Evolutionary conservation across 495 filamentous ascomycete genomes (phyloP), one percentile per base, ranked within the genome.

Genomic region (Emericellopsis terricola): DNA sequence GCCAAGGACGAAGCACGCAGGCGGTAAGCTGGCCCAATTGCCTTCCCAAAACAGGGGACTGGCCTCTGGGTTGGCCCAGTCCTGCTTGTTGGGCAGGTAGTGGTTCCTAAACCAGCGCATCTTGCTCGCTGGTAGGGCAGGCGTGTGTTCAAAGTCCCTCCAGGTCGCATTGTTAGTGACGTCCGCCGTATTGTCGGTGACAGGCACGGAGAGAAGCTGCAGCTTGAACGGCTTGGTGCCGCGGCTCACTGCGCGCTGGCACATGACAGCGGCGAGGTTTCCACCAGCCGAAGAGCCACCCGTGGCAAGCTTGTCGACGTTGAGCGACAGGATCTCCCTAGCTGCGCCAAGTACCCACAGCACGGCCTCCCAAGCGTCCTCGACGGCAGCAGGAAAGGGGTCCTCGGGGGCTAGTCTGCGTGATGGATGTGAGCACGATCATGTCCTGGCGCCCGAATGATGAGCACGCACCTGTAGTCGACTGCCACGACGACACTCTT

Each of bases 401-500:
- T 65, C 41, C 40, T 73, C 67, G 2, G 68, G 68, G 0, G 69
- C 66, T 6, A 73, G 59, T 32, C 63, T 62, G 30, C 26, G 31
- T 18, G 2, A 15, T 11, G 8, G 34, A 32, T 8, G 19, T 31
- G 9, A 43, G 21, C 8, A 28, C 15, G 28, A 20, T 15, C 19
- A 15, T 15, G 9, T 29, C 37, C 9, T 26, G n/a, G n/a, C n/a
- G n/a, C n/a, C n/a, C n/a, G n/a, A n/a, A n/a, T n/a, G n/a, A n/a
- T n/a, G n/a, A n/a, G n/a, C n/a, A n/a, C n/a, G n/a, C n/a, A 68
- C 68, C 68, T 55, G 38, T 71, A 73, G 38, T 73, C 67, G 2
- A 69, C 64, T 4, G 59, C 61, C 9, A 73, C 50, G 11, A 71
- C 67, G 1, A 70, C 65, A 36, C 60, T 65, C 13, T 54, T 56